Percentiles rank a stretch among this genome's conserved stretches.
Evolutionary conservation across 73 alveolate species (phyloP).

Genomic region (Loxodes magnus): DNA sequence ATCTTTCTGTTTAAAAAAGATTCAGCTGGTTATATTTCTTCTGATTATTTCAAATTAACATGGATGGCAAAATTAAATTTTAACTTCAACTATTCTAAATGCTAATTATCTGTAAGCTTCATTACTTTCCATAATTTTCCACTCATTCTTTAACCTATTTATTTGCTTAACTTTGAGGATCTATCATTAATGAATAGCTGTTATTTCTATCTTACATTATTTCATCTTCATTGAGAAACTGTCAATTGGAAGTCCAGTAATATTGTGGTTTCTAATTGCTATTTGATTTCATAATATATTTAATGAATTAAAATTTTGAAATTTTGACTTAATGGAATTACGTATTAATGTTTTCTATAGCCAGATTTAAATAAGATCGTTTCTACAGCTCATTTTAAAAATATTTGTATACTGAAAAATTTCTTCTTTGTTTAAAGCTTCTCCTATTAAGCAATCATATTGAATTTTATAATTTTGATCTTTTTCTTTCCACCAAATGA

Average conservation of each 20-base stretch:
- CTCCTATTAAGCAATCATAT: conserved; percentile 52
- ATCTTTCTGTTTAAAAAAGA: conserved; percentile 87
- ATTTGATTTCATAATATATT: conserved; percentile 96
- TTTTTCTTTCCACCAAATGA: conserved; percentile 93
- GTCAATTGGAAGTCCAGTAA: conserved; percentile 97
- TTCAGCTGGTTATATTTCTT: conserved; percentile 92
- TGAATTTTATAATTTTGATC: conserved; percentile 45
- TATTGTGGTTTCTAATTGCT: conserved; percentile 93
- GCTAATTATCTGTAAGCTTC: conserved; percentile 75
- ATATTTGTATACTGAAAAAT: conserved; percentile 41
- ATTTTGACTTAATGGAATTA: conserved; percentile 74
- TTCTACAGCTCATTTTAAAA: conserved; percentile 56
- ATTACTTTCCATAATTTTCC: conserved; percentile 37
- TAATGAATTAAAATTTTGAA: conserved; percentile 92
- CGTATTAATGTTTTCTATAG: conserved; percentile 38
- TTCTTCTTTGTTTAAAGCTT: conserved; percentile 42
- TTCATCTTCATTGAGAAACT: conserved; percentile 92
- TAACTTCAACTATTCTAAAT: conserved; percentile 44
- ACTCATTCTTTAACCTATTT: conserved; percentile 74
- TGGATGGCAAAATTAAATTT: conserved; percentile 85
- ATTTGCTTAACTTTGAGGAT: conserved; percentile 86
- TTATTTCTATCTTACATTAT: conserved; percentile 88
- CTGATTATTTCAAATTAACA: conserved; percentile 61
- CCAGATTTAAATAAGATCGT: conserved; percentile 59
- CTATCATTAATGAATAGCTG: conserved; percentile 95